phyloP scores from a whole-genome alignment of 148 eudicot genomes.

The Tetragonia tetragonoides region DNA sequence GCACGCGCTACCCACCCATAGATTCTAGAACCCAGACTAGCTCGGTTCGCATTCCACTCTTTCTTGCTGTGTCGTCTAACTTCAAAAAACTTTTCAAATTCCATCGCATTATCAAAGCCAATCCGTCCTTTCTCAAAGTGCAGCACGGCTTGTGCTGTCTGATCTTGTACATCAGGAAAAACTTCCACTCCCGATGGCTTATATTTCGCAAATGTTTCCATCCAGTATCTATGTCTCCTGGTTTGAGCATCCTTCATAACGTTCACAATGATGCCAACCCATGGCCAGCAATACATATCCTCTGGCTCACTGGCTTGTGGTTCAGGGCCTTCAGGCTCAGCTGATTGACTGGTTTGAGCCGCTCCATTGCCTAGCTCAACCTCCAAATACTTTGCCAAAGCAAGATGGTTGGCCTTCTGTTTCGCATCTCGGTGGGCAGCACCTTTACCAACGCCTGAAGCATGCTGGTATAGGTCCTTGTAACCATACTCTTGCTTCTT shows the following conservation, averaged over 20 bases:
- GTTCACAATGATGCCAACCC: conserved; percentile 67
- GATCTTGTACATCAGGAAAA: conserved; percentile 36
- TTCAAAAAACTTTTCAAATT: conserved; percentile 75
- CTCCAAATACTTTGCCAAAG: conserved; percentile 57
- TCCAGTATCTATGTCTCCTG: conserved; percentile 37
- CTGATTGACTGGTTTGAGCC: conserved; percentile 20
- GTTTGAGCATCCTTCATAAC: conserved; percentile 30
- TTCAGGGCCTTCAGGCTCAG: conserved; percentile 32
- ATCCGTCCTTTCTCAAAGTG: conserved; percentile 59
- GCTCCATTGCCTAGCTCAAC: conserved; percentile 38
- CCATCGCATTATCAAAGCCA: conserved; percentile 60
- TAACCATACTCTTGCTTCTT: conserved; percentile 84
- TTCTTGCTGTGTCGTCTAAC: conserved; percentile 53
- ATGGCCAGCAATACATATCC: conserved; percentile 65
- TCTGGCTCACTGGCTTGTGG: conserved; percentile 30
- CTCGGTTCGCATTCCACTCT: conserved; percentile 45
- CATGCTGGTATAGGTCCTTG: conserved; percentile 78
- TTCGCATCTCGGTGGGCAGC: conserved; percentile 59
- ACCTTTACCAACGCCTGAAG: conserved; percentile 69
- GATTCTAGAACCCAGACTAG: conserved; percentile 32
- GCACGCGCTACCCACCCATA: conserved; percentile 84
- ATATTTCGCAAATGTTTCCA: conserved; percentile 45
- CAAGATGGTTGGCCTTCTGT: conserved; percentile 74
- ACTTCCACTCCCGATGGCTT: conserved; percentile 52
- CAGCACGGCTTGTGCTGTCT: conserved; percentile 45